Evolutionary conservation across 2,329 filamentous ascomycete genomes (phyloP).

Genomic region (Apiospora phragmitis): DNA sequence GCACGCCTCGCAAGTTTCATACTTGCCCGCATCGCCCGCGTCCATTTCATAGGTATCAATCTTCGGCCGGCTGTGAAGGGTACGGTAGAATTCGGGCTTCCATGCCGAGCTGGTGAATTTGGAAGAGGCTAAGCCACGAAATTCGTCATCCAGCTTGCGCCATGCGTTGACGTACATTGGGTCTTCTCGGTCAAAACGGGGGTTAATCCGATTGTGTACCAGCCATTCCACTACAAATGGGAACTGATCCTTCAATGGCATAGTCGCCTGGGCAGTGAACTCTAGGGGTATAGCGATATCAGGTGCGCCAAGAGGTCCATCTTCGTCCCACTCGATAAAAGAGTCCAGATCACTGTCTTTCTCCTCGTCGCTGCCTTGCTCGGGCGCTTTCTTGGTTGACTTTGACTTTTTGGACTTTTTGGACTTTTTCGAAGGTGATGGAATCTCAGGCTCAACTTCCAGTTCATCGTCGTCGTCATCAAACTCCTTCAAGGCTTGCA

Average conservation of each 20-base stretch:
- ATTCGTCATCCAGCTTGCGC: constrained; percentile 70
- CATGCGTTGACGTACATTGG: constrained; percentile 69
- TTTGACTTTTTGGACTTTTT: constrained; percentile 3
- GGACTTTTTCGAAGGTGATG: constrained; percentile 16
- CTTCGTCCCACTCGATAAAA: constrained; percentile 67
- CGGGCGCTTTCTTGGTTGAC: constrained; percentile 16
- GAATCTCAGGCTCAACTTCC: constrained; percentile 32
- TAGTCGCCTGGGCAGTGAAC: constrained; percentile 66
- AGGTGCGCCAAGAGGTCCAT: constrained; percentile 57
- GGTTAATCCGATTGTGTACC: constrained; percentile 76
- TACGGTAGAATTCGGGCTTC: constrained; percentile 64
- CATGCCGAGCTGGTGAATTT: constrained; percentile 74
- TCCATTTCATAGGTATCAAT: constrained; percentile 51
- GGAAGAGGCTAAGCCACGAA: constrained; percentile 65
- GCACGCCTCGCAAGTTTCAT: constrained; percentile 67
- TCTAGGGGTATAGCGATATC: constrained; percentile 63
- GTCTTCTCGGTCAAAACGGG: constrained; percentile 61
- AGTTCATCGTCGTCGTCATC: constrained; percentile 35
- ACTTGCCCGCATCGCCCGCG: constrained; percentile 34
- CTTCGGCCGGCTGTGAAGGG: constrained; percentile 65
- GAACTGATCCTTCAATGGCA: constrained; percentile 72
- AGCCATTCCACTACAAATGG: constrained; percentile 77
- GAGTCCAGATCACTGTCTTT: constrained; percentile 45
- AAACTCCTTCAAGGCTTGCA: constrained; percentile 32
- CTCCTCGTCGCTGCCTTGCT: constrained; percentile 23